Evolutionary conservation across 768 basidiomycete genomes (phyloP), one percentile per base, ranked within the genome.

Genomic region (Auricularia sp.): DNA sequence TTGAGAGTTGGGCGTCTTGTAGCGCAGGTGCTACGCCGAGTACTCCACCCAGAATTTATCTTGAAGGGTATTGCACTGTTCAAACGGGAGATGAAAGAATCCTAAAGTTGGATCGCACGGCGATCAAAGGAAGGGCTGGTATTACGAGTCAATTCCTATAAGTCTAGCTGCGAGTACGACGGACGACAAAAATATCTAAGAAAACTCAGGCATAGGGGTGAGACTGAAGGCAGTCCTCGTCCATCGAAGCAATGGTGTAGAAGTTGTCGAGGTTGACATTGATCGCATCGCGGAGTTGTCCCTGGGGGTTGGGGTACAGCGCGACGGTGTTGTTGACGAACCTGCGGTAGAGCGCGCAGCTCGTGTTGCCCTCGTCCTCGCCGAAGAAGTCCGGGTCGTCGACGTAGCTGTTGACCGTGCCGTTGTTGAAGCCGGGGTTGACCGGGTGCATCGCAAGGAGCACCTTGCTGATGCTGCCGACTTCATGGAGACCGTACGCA

Each of bases 261-360:
- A 63, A 47, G 51, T 42, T 42, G 3, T 23, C 63, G 14, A 64
- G 56, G 56, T 64, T 64, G 33, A 21, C 42, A 21, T 60, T 64
- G 23, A 64, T n/a, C 18, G 59, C 54, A 5, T 23, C 36, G 23
- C 56, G 34, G 1, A 64, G 36, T 3, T 23, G 21, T 10, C 64
- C 64, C 21, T 36, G 58, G 34, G 64, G 64, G 39, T 64, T 64
- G 34, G 64, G 64, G 47, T 64, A 64, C 64, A 59, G 59, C 18
- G 59, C 35, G n/a, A 64, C 54, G 59, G 47, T 60, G 14, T 36
- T 34, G 34, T 21, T n/a, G 12, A 59, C 64, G n/a, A 60, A 59
- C 42, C 61, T 33, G 18, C 36, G 36, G 54, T 64, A 64, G 8
- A 64, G 36, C n/a, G 39, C 39, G 12, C 53, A 36, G 42, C 64